Evolutionary conservation across 2,329 filamentous ascomycete genomes (phyloP).

Genomic region (Xylaria multiplex): DNA sequence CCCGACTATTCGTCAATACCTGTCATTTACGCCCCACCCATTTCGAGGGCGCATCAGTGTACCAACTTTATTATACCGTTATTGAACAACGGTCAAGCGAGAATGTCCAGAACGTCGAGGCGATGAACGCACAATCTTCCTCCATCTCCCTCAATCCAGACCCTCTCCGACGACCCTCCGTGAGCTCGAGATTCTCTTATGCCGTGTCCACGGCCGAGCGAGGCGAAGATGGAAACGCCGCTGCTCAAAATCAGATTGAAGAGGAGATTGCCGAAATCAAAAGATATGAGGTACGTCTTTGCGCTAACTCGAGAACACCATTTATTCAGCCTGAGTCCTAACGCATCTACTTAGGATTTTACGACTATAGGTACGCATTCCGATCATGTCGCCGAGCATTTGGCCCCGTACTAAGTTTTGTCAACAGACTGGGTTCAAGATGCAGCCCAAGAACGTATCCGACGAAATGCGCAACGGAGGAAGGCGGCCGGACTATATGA

Average conservation of each 20-base stretch:
- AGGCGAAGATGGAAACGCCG: conserved; percentile 63
- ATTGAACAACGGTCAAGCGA: conserved; percentile 30
- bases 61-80: not conserved
- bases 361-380: conserved; percentile 80
- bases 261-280: conserved; percentile 99
- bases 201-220: conserved; percentile 73
- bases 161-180: conserved; percentile 62
- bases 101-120: conserved; percentile 53
- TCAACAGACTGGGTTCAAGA: conserved; percentile 94
- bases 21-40: not conserved
- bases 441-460: conserved; percentile 86
- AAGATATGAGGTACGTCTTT: conserved; percentile 78
- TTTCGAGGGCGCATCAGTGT: not conserved
- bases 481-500: conserved; percentile 78
- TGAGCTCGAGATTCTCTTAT: conserved; percentile 73
- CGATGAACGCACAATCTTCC: conserved; percentile 58
- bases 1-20: not conserved
- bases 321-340: not conserved
- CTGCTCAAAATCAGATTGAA: conserved; percentile 77
- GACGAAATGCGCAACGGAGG: conserved; percentile 79
- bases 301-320: not conserved
- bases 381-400: conserved; percentile 27
- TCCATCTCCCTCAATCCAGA: conserved; percentile 62
- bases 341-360: conserved; percentile 72
- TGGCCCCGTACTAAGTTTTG: conserved; percentile 48